These are phyloP conservation scores for Hymenoscyphus occultus DNA, from an alignment of 2,329 filamentous ascomycete genomes.

Conservation along the genomic window DNA sequence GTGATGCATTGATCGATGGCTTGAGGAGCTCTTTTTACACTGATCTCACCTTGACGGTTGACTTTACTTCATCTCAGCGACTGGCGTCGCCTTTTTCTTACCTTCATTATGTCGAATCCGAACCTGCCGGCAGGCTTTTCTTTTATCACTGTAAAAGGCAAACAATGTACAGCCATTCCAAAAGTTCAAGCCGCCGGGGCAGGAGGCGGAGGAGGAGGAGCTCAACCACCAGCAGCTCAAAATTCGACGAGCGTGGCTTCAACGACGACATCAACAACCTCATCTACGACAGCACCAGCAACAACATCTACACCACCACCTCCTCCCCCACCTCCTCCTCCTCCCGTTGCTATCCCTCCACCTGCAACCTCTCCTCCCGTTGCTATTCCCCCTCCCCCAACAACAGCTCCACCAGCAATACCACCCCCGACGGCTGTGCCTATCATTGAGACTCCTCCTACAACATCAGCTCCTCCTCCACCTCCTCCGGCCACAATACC, in stretches of 20 bases:
- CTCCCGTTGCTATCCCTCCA: conserved; percentile 6
- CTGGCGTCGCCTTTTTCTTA: conserved; percentile 27
- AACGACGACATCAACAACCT: conserved; percentile 13
- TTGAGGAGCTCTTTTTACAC: conserved; percentile 23
- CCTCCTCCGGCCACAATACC: conserved; percentile 14
- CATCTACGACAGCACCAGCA: conserved; percentile 8
- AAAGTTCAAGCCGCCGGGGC: conserved; percentile 27
- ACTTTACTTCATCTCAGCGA: conserved; percentile 23
- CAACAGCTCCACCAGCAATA: neutral
- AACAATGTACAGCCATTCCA: conserved; percentile 54
- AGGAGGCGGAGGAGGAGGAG: conserved; percentile 13
- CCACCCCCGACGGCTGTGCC: neutral
- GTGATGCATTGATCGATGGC: conserved; percentile 25
- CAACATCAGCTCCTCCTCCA: conserved; percentile 10
- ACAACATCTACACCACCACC: neutral
- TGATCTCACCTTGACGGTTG: conserved; percentile 30
- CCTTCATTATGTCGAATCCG: conserved; percentile 41
- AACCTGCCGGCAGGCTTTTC: conserved; percentile 46
- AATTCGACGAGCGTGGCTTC: conserved; percentile 17
- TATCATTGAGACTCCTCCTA: neutral
- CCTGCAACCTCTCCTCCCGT: conserved; percentile 11
- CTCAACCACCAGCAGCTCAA: conserved; percentile 14
- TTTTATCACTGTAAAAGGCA: conserved; percentile 49
- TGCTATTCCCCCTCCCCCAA: neutral
- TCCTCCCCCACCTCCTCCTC: neutral